Conservation (phyloP, 2,329 filamentous ascomycete species). For the Pezicula rhizophila region DNA sequence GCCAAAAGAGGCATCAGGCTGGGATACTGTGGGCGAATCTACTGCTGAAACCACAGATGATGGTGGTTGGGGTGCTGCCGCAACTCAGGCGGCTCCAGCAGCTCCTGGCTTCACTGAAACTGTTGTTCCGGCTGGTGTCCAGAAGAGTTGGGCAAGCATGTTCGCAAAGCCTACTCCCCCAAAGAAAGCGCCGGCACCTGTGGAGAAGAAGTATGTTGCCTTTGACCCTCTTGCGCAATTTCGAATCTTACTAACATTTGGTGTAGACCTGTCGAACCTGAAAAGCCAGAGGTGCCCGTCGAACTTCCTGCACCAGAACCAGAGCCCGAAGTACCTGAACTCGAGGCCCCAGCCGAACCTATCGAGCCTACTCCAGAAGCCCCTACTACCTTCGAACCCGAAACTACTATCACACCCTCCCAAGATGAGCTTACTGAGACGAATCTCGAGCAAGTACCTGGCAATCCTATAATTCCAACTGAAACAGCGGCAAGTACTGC, state of each 20-base stretch:
- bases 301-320: constrained; percentile 38
- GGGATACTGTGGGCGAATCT: constrained; percentile 26
- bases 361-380: constrained; percentile 21
- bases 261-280: constrained; percentile 21
- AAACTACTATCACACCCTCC: constrained; percentile 57
- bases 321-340: constrained; percentile 25
- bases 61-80: constrained; percentile 28
- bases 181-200: constrained; percentile 42
- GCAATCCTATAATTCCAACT: constrained; percentile 67
- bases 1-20: constrained; percentile 32
- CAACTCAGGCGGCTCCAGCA: constrained; percentile 32
- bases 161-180: constrained; percentile 53
- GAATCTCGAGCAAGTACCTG: constrained; percentile 86
- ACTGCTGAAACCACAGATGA: constrained; percentile 29
- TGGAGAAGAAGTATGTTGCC: constrained; percentile 21
- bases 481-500: constrained; percentile 84
- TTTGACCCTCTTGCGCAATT: constrained; percentile 13
- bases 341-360: constrained; percentile 35
- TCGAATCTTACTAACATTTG: constrained; percentile 13
- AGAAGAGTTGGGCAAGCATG: constrained; percentile 72
- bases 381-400: constrained; percentile 23
- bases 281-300: constrained; percentile 39
- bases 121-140: constrained; percentile 29
- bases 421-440: constrained; percentile 82
- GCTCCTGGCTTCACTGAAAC: constrained; percentile 25